Conservation (phyloP, 2,329 filamentous ascomycete species). For the Bipolaris gigantea region DNA sequence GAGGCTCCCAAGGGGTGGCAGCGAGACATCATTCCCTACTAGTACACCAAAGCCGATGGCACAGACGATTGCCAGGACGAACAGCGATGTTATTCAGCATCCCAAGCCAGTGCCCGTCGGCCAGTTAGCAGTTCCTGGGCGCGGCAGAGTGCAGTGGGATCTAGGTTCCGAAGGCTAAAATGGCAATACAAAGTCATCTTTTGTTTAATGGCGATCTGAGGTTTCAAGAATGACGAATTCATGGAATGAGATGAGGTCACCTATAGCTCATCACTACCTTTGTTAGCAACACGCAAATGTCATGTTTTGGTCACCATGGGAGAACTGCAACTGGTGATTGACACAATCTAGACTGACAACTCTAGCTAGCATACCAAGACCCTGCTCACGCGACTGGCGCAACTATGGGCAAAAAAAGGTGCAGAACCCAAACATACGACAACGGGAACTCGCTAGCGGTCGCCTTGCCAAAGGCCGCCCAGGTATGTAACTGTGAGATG, state of each 20-base stretch:
- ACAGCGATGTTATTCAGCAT: slow-evolving; percentile 34
- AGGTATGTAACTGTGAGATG: too few relatives aligned
- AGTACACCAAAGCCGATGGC: slow-evolving; percentile 13
- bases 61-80: slow-evolving; percentile 23
- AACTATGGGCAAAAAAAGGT: too few relatives aligned
- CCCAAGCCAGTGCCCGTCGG: slow-evolving; percentile 32
- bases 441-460: too few relatives aligned
- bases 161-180: slow-evolving; percentile 34
- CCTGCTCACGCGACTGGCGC: too few relatives aligned
- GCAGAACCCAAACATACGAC: too few relatives aligned
- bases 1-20: slow-evolving; percentile 25
- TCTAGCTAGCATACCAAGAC: too few relatives aligned
- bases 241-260: not conserved
- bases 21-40: slow-evolving; percentile 23
- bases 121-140: slow-evolving; percentile 16
- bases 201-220: not conserved
- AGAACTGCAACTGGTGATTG: too few relatives aligned
- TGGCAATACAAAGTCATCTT: not conserved
- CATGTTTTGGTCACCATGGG: not conserved
- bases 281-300: not conserved
- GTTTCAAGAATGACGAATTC: not conserved
- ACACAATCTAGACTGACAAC: not conserved
- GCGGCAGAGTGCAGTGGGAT: slow-evolving; percentile 40
- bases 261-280: not conserved
- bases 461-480: too few relatives aligned